phyloP scores from a whole-genome alignment of 257 asterid species.

The Penstemon barbatus region DNA sequence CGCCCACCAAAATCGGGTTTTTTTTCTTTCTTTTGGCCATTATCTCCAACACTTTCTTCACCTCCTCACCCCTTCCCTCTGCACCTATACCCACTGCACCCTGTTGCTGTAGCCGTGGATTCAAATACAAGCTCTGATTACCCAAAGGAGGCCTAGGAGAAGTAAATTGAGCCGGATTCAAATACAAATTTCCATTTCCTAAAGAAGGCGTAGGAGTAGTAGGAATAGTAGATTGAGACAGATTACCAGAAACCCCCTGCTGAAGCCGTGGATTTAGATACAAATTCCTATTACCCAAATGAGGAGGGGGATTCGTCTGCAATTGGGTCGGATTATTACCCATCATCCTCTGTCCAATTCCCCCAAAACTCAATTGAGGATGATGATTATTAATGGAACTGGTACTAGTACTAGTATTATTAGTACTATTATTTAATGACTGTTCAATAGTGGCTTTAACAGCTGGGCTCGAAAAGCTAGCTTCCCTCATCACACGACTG shows the following conservation, averaged over 20 bases:
- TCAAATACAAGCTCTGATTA: slow-evolving; percentile 20
- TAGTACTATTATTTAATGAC: slow-evolving; percentile 38
- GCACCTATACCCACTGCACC: background rate
- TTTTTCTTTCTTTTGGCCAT: slow-evolving; percentile 61
- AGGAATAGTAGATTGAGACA: slow-evolving; percentile 26
- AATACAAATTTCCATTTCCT: slow-evolving; percentile 27
- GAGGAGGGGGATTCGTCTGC: background rate
- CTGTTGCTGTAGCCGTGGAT: slow-evolving; percentile 28
- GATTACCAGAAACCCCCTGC: slow-evolving; percentile 9
- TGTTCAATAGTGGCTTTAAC: slow-evolving; percentile 82
- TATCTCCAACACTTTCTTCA: slow-evolving; percentile 64
- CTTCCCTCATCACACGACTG: slow-evolving; percentile 87
- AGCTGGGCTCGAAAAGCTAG: slow-evolving; percentile 86
- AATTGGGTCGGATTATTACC: too few relatives aligned
- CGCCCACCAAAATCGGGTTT: slow-evolving; percentile 87
- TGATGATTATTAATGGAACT: slow-evolving; percentile 27
- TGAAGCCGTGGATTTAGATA: slow-evolving; percentile 68
- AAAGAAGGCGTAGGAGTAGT: slow-evolving; percentile 18
- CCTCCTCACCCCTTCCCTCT: slow-evolving; percentile 48
- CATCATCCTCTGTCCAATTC: slow-evolving; percentile 30
- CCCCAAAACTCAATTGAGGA: slow-evolving; percentile 39
- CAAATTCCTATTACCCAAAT: slow-evolving; percentile 40
- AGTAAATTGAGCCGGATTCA: slow-evolving; percentile 22
- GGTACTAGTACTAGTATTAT: slow-evolving; percentile 11
- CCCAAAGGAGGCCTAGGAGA: slow-evolving; percentile 14